phyloP scores from a whole-genome alignment of 441 rosid species.

The Gossypium schwendimanii region DNA sequence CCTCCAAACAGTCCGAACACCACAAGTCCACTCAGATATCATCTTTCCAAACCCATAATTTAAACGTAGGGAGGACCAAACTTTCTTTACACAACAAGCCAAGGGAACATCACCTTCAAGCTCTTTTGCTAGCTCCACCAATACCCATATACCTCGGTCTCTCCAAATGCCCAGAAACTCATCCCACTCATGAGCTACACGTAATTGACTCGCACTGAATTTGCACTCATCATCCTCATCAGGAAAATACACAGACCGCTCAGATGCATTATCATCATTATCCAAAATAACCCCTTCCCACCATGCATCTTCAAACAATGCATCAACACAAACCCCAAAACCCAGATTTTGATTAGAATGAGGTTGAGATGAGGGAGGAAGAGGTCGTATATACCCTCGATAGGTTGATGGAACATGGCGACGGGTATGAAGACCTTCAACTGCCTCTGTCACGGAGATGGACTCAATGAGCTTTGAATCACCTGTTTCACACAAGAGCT shows the following conservation, averaged over 20 bases:
- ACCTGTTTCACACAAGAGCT: conserved; percentile 29
- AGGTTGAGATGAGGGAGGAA: conserved; percentile 15
- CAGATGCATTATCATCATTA: conserved; percentile 23
- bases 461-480: conserved; percentile 29
- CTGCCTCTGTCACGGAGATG: conserved; percentile 30
- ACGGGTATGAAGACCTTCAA: conserved; percentile 34
- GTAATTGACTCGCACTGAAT: conserved; percentile 24
- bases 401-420: conserved; percentile 27
- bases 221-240: conserved; percentile 32
- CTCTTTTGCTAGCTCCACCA: conserved; percentile 31
- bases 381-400: conserved; percentile 36
- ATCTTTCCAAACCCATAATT: conserved; percentile 33
- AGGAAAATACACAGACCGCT: conserved; percentile 37
- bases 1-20: conserved; percentile 29
- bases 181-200: conserved; percentile 32
- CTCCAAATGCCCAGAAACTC: conserved; percentile 31
- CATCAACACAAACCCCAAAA: conserved; percentile 41
- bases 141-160: conserved; percentile 32
- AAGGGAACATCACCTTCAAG: conserved; percentile 24
- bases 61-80: conserved; percentile 31
- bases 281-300: conserved; percentile 45
- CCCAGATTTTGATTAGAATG: conserved; percentile 13
- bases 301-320: conserved; percentile 38
- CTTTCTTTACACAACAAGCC: conserved; percentile 22
- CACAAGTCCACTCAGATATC: conserved; percentile 41